Evolutionary conservation across 352 stramenopile genomes (phyloP), one percentile per base, ranked within the genome.

Genomic region (Globisporangium nodosum): DNA sequence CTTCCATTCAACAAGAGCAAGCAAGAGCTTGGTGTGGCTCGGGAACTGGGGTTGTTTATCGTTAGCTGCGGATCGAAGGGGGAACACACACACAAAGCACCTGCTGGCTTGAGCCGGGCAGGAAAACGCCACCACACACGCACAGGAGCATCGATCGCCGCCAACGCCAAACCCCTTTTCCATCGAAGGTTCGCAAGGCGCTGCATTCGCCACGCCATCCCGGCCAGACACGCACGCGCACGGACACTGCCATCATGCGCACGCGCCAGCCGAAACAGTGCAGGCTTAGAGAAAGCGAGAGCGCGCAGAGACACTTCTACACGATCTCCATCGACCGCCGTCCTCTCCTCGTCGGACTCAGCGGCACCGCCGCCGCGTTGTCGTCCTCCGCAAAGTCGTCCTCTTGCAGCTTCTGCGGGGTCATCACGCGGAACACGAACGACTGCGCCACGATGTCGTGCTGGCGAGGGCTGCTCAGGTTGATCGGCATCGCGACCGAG

Each of bases 401-500:
- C 12, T 88, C 81, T 37, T 85, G 74, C 13, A 79, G 51, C 27
- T 81, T 83, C 68, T 94, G 85, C 9, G 85, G 85, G 20, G 82
- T 92, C 18, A 81, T 75, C 56, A 92, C 85, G 52, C 85, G 82
- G 70, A 94, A 94, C 43, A 94, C 78, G 48, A 94, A 94, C 54
- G 85, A 94, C 69, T 94, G 85, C 30, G 85, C 85, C 47, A 94
- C 85, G 59, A 94, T 94, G 63, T 92, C 83, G 61, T 92, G 81
- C 63, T 94, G 82, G 12, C 82, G 81, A 18, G 83, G 82, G 46
- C 73, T 88, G 80, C 85, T 92, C 54, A 94, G 70, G 45, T 78
- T 91, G 66, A 94, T 88, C 31, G 85, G 85, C 85, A 94, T 92
- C 8, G 85, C 85, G 61, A 94, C 80, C 47, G 81, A 88, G 71